Conservation (phyloP, 129 eudicot species). For the Gnaphalium uliginosum region DNA sequence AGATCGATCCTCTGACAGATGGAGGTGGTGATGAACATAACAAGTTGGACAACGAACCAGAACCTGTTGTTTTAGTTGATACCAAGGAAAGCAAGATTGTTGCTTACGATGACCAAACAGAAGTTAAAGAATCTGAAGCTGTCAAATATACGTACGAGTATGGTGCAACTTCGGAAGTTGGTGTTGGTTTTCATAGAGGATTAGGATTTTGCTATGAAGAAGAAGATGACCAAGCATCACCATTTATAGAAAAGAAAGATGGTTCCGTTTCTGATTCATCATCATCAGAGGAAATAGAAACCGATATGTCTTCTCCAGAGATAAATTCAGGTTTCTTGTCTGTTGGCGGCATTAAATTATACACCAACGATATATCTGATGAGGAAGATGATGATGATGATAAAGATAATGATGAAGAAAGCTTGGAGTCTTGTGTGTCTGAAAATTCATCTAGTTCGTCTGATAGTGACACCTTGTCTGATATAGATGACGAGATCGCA, state of each 20-base stretch:
- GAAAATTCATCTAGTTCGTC: conserved; percentile 56
- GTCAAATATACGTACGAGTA: conserved; percentile 45
- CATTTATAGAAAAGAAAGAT: conserved; percentile 39
- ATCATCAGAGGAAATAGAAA: conserved; percentile 57
- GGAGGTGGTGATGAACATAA: conserved; percentile 34
- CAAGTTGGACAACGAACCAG: conserved; percentile 31
- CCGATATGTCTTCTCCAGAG: conserved; percentile 45
- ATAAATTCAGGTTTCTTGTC: conserved; percentile 64
- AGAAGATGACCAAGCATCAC: conserved; percentile 30
- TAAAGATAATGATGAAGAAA: conserved; percentile 46
- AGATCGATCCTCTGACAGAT: conserved; percentile 43
- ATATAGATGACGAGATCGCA: conserved; percentile 75
- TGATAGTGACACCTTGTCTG: conserved; percentile 62
- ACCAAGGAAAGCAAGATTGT: conserved; percentile 44
- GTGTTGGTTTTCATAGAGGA: conserved; percentile 64
- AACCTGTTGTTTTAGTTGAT: conserved; percentile 53
- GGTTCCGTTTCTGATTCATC: conserved; percentile 43
- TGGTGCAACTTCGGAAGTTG: conserved; percentile 50
- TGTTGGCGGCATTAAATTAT: conserved; percentile 68
- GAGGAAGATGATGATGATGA: conserved; percentile 53
- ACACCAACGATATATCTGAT: conserved; percentile 66
- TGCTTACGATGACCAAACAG: conserved; percentile 55
- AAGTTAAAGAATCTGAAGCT: conserved; percentile 35
- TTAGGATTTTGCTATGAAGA: conserved; percentile 67
- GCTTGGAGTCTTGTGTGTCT: conserved; percentile 53